Conservation (phyloP, 2,329 filamentous ascomycete genomes). For the Alternaria arborescens region DNA sequence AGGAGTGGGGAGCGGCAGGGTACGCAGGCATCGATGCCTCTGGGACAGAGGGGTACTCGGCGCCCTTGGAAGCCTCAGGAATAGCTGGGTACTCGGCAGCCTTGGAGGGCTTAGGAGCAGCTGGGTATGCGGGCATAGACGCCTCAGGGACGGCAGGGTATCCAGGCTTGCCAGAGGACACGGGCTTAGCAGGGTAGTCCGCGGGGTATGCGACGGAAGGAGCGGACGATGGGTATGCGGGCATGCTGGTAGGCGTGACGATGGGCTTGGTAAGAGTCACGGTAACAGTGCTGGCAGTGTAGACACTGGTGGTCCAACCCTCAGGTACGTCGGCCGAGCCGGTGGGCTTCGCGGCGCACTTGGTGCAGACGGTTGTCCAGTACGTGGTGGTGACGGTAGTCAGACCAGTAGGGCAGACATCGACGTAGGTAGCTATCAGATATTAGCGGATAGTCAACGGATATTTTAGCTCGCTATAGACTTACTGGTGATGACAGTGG, state of each 20-base stretch:
- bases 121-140: conserved; percentile 8
- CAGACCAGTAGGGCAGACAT: conserved; percentile 48
- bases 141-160: conserved; percentile 13
- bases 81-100: conserved; percentile 2
- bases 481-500: conserved; percentile 31
- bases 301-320: conserved; percentile 46
- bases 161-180: conserved; percentile 17
- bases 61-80: conserved; percentile 3
- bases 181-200: conserved; percentile 16
- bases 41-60: conserved; percentile 8
- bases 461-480: not conserved
- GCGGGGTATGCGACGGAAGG: conserved; percentile 16
- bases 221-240: conserved; percentile 22
- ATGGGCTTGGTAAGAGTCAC: conserved; percentile 46
- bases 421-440: conserved; percentile 40
- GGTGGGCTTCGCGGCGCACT: conserved; percentile 29
- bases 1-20: conserved; percentile 3
- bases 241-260: conserved; percentile 27
- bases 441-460: not conserved
- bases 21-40: conserved; percentile 2
- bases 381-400: conserved; percentile 45
- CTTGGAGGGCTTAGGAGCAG: conserved; percentile 9
- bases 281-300: conserved; percentile 41
- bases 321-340: conserved; percentile 31
- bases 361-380: conserved; percentile 39